Evolutionary conservation across 108 stramenopile genomes (phyloP).

Genomic region (Skeletonema potamos): DNA sequence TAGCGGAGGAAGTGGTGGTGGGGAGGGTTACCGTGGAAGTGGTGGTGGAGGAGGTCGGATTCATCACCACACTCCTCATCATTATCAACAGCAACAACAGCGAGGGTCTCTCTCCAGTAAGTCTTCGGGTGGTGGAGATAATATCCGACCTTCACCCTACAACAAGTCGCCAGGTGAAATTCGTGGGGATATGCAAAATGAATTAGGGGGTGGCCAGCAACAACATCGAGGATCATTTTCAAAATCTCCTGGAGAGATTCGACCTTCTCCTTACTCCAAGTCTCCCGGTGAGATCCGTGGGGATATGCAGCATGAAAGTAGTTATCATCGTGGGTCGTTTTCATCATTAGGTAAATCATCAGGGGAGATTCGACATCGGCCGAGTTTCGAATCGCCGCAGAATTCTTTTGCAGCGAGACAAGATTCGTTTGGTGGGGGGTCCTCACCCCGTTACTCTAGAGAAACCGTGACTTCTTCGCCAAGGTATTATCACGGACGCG

Average conservation of each 20-base stretch:
- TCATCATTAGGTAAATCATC: neutral
- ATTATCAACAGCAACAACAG: neutral
- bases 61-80: neutral
- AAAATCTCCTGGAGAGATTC: neutral
- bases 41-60: neutral
- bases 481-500: neutral
- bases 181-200: neutral
- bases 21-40: neutral
- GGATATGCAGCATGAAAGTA: neutral
- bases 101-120: neutral
- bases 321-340: neutral
- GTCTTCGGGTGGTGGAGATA: neutral
- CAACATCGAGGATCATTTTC: neutral
- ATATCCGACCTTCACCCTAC: neutral
- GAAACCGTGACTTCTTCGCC: constrained; percentile 2
- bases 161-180: neutral
- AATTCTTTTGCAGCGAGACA: neutral
- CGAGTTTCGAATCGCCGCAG: neutral
- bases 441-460: neutral
- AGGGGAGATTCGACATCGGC: neutral
- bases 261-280: neutral
- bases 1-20: neutral
- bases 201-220: neutral
- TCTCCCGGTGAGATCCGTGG: neutral
- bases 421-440: neutral